Evolutionary conservation across 164 flowering plant genomes (phyloP), one percentile per base, ranked within the genome.

Genomic region (Aristolochia fimbriata): DNA sequence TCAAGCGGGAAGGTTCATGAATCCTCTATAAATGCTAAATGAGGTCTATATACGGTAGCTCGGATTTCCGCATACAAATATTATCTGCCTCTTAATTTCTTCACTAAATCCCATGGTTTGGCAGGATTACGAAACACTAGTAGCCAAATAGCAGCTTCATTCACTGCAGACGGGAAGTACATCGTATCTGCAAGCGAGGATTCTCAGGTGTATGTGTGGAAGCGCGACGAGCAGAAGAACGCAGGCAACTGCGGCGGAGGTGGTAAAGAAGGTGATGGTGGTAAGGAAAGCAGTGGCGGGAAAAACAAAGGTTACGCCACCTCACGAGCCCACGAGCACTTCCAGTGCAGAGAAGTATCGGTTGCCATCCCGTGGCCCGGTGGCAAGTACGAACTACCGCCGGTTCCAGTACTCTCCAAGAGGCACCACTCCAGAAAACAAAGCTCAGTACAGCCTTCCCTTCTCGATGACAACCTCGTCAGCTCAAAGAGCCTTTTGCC

Each of bases 341-440:
- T 93, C 76, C 86, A 64, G 2, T 84, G 96, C 57, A 76, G 60
- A 68, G 97, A 88, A 24, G 97, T 93, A 3, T 86, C 92, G 4
- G 86, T 83, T 9, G 96, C 97, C 33, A 73, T 90, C 46, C 81
- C 95, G 13, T 93, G 98, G 98, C 88, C 81, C 19, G 96, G 91
- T 19, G n/a, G 69, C 31, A 81, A 75, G 61, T 72, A 70, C 14
- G 88, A 84, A 20, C 83, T 80, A 3, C 87, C 90, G 24, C 55
- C 75, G 0, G 59, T 73, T 49, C 68, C 68, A 22, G 6, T 63
- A 19, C 65, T 67, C 22, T 71, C 87, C 23, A 83, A 76, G 64
- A 68, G 74, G 47, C 25, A 52, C 37, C 43, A 51, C 5, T 59
- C 73, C 4, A 81, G 71, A 70, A 78, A 77, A 17, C 33, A 71